These are phyloP conservation scores for Rhizoclosmatium globosum DNA, from an alignment of 192 early-diverging fungal species.

Conservation along the genomic window DNA sequence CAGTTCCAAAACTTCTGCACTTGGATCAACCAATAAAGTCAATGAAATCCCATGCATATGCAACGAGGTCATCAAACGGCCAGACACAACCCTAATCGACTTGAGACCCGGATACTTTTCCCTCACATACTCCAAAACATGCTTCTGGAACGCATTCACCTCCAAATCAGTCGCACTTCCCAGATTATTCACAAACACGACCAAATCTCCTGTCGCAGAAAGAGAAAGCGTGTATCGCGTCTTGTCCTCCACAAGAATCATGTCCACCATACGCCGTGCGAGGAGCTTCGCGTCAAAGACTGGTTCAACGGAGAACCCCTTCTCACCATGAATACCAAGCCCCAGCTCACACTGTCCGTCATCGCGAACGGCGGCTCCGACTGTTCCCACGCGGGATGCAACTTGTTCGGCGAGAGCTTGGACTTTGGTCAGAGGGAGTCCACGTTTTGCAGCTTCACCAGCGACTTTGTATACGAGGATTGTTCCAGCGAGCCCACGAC, in stretches of 20 bases:
- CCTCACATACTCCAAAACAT: not conserved
- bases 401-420: constrained; percentile 63
- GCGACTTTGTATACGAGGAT: constrained; percentile 80
- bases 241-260: constrained; percentile 62
- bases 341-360: constrained; percentile 74
- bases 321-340: constrained; percentile 89
- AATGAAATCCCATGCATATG: constrained; percentile 84
- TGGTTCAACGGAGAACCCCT: constrained; percentile 57
- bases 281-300: constrained; percentile 59
- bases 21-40: constrained; percentile 69
- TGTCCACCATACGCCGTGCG: constrained; percentile 48
- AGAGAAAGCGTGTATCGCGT: constrained; percentile 41
- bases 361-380: constrained; percentile 79
- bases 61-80: constrained; percentile 81
- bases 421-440: constrained; percentile 61
- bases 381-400: constrained; percentile 73
- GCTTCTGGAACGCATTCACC: constrained; percentile 54
- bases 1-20: constrained; percentile 55
- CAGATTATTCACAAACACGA: constrained; percentile 87
- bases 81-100: constrained; percentile 67
- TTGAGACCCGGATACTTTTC: constrained; percentile 42
- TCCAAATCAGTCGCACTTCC: constrained; percentile 79
- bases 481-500: constrained; percentile 82
- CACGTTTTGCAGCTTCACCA: constrained; percentile 73
- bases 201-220: constrained; percentile 45